Percentiles rank a stretch among this genome's conserved stretches.
Evolutionary conservation across 176 grass and related monocot species (phyloP).

Genomic region (Paspalum notatum): DNA sequence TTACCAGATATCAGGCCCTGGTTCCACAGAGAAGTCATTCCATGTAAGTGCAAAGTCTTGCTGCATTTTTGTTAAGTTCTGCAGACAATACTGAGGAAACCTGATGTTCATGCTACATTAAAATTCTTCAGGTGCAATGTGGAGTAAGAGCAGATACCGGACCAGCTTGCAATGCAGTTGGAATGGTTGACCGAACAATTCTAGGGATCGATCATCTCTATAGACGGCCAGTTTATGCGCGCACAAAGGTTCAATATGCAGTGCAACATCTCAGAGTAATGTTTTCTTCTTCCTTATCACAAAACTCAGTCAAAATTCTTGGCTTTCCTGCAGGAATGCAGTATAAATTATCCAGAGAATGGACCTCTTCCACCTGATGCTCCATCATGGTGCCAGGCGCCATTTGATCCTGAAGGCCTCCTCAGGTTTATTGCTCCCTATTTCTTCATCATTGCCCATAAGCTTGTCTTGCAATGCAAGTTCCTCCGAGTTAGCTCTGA

Average conservation of each 20-base stretch:
- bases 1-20: slow-evolving; percentile 51
- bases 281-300: background rate
- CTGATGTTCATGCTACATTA: background rate
- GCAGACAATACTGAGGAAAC: background rate
- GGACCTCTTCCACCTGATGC: slow-evolving; percentile 63
- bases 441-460: background rate
- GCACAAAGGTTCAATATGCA: slow-evolving; percentile 59
- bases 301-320: background rate
- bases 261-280: background rate
- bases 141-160: slow-evolving; percentile 71
- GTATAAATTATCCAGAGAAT: slow-evolving; percentile 67
- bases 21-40: slow-evolving; percentile 48
- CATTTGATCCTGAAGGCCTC: slow-evolving; percentile 96
- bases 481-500: slow-evolving; percentile 5
- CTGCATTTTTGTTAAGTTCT: slow-evolving; percentile 6
- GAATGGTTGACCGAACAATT: slow-evolving; percentile 80
- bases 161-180: slow-evolving; percentile 82
- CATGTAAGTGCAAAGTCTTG: slow-evolving; percentile 47
- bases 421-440: slow-evolving; percentile 53
- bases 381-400: slow-evolving; percentile 94
- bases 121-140: slow-evolving; percentile 70
- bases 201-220: slow-evolving; percentile 86
- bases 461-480: slow-evolving; percentile 14
- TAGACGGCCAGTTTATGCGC: slow-evolving; percentile 65
- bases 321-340: slow-evolving; percentile 63